A percentile compares a stretch with the other conserved stretches of the same genome.
Evolutionary conservation across 768 basidiomycete species (phyloP).

Genomic region (Tephrocybe sp.): DNA sequence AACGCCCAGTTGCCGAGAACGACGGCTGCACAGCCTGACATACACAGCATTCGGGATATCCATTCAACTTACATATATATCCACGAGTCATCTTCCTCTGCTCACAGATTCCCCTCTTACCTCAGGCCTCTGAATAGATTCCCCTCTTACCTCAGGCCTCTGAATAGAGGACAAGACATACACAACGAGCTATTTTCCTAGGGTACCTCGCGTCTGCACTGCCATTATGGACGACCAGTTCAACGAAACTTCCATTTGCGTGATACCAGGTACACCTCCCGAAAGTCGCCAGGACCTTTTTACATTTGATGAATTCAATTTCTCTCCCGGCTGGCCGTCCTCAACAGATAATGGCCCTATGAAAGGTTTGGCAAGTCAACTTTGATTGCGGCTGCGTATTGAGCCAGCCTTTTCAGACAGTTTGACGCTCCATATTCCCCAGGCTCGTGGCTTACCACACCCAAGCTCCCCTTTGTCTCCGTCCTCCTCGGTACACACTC

Average conservation of each 20-base stretch:
- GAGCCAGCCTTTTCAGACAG: neutral
- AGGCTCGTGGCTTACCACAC: neutral
- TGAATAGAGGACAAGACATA: too few relatives aligned
- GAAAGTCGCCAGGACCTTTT: neutral
- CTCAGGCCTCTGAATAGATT: too few relatives aligned
- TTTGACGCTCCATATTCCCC: neutral
- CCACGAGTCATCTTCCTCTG: neutral
- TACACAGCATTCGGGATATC: slow-evolving; percentile 1
- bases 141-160: too few relatives aligned
- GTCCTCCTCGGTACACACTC: slow-evolving; percentile 3
- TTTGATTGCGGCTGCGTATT: neutral
- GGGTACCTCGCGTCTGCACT: neutral
- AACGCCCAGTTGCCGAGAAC: too few relatives aligned
- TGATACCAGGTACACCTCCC: slow-evolving; percentile 12
- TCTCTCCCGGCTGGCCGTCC: neutral
- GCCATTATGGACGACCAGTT: slow-evolving; percentile 4
- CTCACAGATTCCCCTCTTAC: neutral
- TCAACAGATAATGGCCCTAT: neutral
- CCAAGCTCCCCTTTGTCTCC: slow-evolving; percentile 6
- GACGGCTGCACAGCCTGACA: slow-evolving; percentile 5
- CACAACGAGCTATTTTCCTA: neutral
- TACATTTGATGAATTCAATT: neutral
- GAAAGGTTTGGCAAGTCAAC: slow-evolving; percentile 2
- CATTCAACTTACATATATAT: neutral
- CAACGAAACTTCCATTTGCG: slow-evolving; percentile 2